A percentile compares a stretch with the other conserved stretches of the same genome.
These are phyloP conservation scores for Babesia bigemina DNA, from an alignment of 169 alveolate genomes.

Conservation along the genomic window DNA sequence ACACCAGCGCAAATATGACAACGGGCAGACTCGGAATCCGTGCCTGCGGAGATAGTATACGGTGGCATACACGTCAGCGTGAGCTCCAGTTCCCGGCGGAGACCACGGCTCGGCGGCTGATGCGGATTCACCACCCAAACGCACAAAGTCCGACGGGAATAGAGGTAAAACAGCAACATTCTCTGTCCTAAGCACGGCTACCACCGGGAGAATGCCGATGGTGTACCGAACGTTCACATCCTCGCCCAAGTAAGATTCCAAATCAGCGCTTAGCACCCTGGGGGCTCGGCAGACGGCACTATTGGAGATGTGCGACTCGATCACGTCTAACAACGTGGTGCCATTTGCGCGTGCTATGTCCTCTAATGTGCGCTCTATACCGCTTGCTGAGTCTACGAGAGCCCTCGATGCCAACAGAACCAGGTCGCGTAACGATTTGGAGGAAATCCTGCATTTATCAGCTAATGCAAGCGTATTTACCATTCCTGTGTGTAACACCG, in stretches of 20 bases:
- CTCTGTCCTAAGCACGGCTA: conserved; percentile 1
- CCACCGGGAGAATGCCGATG: neutral
- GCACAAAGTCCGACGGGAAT: conserved; percentile 14
- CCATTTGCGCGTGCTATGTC: neutral
- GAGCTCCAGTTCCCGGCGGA: conserved; percentile 39
- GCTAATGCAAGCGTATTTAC: neutral
- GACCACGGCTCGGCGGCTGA: conserved; percentile 30
- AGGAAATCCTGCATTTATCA: neutral
- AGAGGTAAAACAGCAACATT: conserved; percentile 10
- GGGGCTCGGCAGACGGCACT: conserved; percentile 5
- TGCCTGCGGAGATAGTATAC: conserved; percentile 26
- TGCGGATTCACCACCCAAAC: conserved; percentile 2
- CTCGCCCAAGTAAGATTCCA: conserved; percentile 5
- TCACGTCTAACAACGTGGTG: neutral
- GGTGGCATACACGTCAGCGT: conserved; percentile 14
- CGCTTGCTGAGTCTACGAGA: neutral
- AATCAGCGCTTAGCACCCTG: conserved; percentile 14
- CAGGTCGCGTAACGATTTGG: neutral
- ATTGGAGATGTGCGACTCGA: conserved; percentile 3
- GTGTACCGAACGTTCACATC: neutral
- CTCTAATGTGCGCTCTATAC: neutral
- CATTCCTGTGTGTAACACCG: neutral
- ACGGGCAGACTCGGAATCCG: conserved; percentile 12
- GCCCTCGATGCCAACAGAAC: conserved; percentile 14
- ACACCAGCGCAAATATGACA: conserved; percentile 15